phyloP scores from a whole-genome alignment of 23 red algal species.

The Gracilariopsis chorda region DNA sequence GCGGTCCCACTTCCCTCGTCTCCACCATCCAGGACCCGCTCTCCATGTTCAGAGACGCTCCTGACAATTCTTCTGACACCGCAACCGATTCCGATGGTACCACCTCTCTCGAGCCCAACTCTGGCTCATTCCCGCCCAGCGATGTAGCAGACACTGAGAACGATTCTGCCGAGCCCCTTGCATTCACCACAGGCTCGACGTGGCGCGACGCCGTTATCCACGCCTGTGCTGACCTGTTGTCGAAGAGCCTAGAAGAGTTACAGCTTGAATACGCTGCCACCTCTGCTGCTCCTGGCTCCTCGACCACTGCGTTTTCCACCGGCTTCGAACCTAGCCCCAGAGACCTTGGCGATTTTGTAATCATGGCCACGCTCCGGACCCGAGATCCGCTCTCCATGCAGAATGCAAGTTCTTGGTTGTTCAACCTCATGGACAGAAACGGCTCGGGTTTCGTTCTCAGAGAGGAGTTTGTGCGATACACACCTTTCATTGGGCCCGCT shows the following conservation, averaged over 20 bases:
- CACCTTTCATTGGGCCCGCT: constrained; percentile 69
- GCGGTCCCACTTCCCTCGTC: not conserved
- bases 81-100: not conserved
- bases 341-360: constrained; percentile 79
- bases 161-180: not conserved
- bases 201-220: constrained; percentile 72
- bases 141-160: not conserved
- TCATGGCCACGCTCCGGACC: constrained; percentile 71
- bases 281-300: not conserved
- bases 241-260: constrained; percentile 41
- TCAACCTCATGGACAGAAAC: constrained; percentile 87
- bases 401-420: constrained; percentile 78
- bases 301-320: not conserved
- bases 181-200: not conserved
- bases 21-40: constrained; percentile 23
- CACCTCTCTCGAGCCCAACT: not conserved
- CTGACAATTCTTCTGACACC: not conserved
- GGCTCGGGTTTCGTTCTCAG: constrained; percentile 68
- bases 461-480: constrained; percentile 71
- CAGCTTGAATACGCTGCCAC: constrained; percentile 14
- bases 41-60: constrained; percentile 31
- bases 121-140: not conserved
- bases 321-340: constrained; percentile 43
- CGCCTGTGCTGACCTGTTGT: constrained; percentile 62
- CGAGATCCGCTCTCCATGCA: constrained; percentile 69